These are phyloP conservation scores for Yarrowia sp. DNA, from an alignment of 805 yeast species.

Conservation along the genomic window DNA sequence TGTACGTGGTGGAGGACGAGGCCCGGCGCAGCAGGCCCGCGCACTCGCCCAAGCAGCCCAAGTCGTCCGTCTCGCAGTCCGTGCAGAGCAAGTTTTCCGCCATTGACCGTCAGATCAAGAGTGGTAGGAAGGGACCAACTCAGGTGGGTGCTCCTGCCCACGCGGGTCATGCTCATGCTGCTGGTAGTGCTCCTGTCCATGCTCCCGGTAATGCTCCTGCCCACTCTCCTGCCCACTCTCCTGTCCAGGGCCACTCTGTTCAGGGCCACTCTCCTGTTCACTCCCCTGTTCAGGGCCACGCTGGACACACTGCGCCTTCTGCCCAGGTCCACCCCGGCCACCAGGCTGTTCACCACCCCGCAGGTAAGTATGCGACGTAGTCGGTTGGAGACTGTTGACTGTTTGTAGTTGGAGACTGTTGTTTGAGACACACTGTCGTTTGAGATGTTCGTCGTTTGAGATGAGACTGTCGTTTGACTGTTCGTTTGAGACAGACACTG, in stretches of 20 bases:
- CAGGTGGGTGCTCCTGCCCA: not conserved
- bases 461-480: too few species aligned
- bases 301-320: not conserved
- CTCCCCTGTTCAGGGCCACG: not conserved
- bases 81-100: conserved; percentile 4
- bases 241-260: too few species aligned
- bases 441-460: too few species aligned
- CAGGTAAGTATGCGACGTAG: not conserved
- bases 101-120: conserved; percentile 14
- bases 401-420: too few species aligned
- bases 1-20: conserved; percentile 11
- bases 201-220: not conserved
- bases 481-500: too few species aligned
- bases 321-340: not conserved
- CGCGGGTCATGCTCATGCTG: not conserved
- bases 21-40: not conserved
- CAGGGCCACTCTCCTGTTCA: too few species aligned
- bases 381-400: too few species aligned
- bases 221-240: too few species aligned
- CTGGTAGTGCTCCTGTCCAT: not conserved
- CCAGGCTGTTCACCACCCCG: not conserved
- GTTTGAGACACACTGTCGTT: too few species aligned
- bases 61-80: not conserved
- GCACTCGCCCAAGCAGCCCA: not conserved
- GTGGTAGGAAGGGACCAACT: not conserved